Evolutionary conservation across 176 grass and related monocot genomes (phyloP), one percentile per base, ranked within the genome.

Genomic region (Urochloa ruziziensis): DNA sequence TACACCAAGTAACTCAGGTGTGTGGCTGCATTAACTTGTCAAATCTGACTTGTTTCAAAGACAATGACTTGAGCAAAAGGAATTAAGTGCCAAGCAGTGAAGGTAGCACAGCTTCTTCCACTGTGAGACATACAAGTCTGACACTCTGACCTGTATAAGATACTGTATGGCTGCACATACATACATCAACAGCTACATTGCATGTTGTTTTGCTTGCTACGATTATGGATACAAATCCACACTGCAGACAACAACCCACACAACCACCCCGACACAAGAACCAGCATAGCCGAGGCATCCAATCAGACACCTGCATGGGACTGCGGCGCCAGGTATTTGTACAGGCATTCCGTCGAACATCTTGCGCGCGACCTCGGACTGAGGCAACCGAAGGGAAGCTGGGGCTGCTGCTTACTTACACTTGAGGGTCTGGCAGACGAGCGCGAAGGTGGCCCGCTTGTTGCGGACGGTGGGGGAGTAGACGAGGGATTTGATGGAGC

Each of bases 371-470:
- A 63, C n/a, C 0, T 16, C 24, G 2, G 6, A 14, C 39, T 23
- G 0, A 37, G 34, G 63, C 62, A 62, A 59, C 23, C 4, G 29
- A 13, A 12, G 1, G 16, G 42, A 11, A 19, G 21, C 15, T 17
- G 24, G 62, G 17, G 10, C 32, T 5, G n/a, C n/a, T n/a, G 15
- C 23, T 24, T 75, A 53, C 74, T 56, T 87, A 98, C 96, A 95
- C 87, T 93, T 98, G 67, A 98, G 96, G 37, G 96, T 95, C 73
- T 98, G 85, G 68, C 93, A 98, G 70, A 98, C 89, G 35, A 98
- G 93, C 15, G 91, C 96, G 56, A 98, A 95, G 57, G 93, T 95
- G 48, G 96, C 93, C 12, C 89, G 94, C 89, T 98, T 98, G 89
- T 98, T 98, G 30, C 93, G 82, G 15, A 98, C 77, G 4, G 91